These are phyloP conservation scores for Cocos nucifera DNA, from an alignment of 176 grass and related monocot genomes.

Conservation along the genomic window DNA sequence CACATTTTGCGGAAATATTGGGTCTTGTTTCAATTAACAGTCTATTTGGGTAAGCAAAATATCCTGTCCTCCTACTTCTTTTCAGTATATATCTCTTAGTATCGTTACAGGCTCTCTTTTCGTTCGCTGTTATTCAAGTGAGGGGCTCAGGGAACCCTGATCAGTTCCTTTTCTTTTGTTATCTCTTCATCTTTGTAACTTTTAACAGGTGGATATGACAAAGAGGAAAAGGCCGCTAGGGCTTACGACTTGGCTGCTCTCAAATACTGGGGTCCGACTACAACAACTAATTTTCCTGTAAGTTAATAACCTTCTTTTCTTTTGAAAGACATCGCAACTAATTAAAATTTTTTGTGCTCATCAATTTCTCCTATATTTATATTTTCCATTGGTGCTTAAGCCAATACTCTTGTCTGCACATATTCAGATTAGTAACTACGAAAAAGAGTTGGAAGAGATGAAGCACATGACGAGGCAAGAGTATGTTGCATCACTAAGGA, in stretches of 20 bases:
- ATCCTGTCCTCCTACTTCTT: neutral
- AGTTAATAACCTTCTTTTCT: neutral
- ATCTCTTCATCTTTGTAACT: no score
- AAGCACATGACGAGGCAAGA: slow-evolving; percentile 88
- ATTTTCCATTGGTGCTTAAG: no score
- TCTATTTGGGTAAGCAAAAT: slow-evolving; percentile 69
- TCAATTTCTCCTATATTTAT: no score
- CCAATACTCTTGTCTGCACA: slow-evolving; percentile 8
- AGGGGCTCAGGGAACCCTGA: no score
- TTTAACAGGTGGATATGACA: slow-evolving; percentile 83
- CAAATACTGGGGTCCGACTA: slow-evolving; percentile 89
- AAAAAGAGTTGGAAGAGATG: slow-evolving; percentile 79
- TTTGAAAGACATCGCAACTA: neutral
- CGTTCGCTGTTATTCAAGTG: no score
- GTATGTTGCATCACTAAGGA: slow-evolving; percentile 62
- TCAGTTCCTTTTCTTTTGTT: no score
- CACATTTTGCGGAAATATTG: slow-evolving; percentile 4
- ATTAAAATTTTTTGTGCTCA: no score
- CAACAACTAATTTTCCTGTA: slow-evolving; percentile 95
- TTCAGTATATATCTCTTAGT: neutral
- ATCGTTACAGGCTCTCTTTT: neutral
- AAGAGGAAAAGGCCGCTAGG: slow-evolving; percentile 97
- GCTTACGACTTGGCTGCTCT: slow-evolving; percentile 98
- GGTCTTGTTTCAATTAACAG: slow-evolving; percentile 25
- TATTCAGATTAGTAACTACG: slow-evolving; percentile 52